Evolutionary conservation across 2,329 filamentous ascomycete species (phyloP).

Genomic region (Lachnum nothofagi): DNA sequence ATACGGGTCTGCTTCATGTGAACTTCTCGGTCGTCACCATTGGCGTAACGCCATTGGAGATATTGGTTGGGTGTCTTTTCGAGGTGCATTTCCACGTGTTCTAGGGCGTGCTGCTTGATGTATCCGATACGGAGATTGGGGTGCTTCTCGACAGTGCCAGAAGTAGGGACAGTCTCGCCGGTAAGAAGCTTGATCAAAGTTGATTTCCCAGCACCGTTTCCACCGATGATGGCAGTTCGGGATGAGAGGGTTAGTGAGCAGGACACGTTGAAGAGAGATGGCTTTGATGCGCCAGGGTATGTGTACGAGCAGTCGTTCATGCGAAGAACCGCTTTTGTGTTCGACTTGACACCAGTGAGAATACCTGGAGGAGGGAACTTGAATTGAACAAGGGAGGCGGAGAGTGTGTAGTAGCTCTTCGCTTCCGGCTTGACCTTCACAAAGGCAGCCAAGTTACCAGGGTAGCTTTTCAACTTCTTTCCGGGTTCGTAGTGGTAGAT

Average conservation of each 20-base stretch:
- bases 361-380: slow-evolving; percentile 97
- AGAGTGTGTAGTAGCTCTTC: slow-evolving; percentile 96
- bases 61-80: slow-evolving; percentile 99
- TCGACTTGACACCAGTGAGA: slow-evolving; percentile 88
- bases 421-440: slow-evolving; percentile 88
- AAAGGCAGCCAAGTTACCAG: slow-evolving; percentile 76
- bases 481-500: slow-evolving; percentile 96
- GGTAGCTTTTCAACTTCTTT: slow-evolving; percentile 89
- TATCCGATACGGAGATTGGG: slow-evolving; percentile 98
- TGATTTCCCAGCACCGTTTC: slow-evolving; percentile 96
- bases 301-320: slow-evolving; percentile 89
- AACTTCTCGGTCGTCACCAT: slow-evolving; percentile 94
- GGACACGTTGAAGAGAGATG: slow-evolving; percentile 81
- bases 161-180: slow-evolving; percentile 78
- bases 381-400: slow-evolving; percentile 83
- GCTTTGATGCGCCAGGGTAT: slow-evolving; percentile 86
- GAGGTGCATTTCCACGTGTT: slow-evolving; percentile 99
- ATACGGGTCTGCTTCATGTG: slow-evolving; percentile 95
- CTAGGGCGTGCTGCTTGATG: slow-evolving; percentile 97
- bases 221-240: slow-evolving; percentile 90
- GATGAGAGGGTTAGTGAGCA: slow-evolving; percentile 85
- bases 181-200: slow-evolving; percentile 97
- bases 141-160: slow-evolving; percentile 92
- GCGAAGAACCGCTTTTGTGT: slow-evolving; percentile 87
- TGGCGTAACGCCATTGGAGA: slow-evolving; percentile 95